Conservation (phyloP, 179 eudicot species). For the Beta lomatogona region DNA sequence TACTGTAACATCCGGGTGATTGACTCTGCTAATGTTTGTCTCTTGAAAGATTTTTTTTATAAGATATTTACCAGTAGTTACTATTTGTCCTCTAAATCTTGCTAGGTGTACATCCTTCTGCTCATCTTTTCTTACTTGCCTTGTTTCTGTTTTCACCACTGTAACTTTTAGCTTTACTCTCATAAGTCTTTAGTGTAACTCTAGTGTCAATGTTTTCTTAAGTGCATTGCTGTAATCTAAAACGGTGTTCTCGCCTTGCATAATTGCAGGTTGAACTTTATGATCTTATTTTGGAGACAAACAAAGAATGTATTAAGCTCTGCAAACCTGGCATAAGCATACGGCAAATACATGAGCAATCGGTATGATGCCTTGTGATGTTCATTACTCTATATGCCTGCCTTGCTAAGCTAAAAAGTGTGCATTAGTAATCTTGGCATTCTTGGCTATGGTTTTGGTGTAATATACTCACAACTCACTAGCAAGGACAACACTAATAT, state of each 20-base stretch:
- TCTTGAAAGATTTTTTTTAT: neutral
- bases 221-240: constrained; percentile 3
- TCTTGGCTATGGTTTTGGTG: neutral
- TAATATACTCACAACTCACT: neutral
- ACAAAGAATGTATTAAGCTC: constrained; percentile 81
- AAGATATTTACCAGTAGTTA: no score
- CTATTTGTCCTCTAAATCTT: neutral
- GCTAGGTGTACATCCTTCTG: neutral
- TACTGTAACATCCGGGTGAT: neutral
- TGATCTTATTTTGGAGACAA: constrained; percentile 83
- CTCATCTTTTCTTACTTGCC: neutral
- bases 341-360: constrained; percentile 70
- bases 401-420: neutral
- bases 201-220: neutral
- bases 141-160: neutral
- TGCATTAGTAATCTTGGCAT: neutral
- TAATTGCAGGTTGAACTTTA: constrained; percentile 80
- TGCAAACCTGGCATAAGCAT: constrained; percentile 93
- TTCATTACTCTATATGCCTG: neutral
- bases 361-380: constrained; percentile 51
- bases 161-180: neutral
- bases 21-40: neutral
- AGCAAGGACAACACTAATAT: neutral
- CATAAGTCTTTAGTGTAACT: neutral
- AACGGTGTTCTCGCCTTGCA: neutral